These are phyloP conservation scores for Mycogone perniciosa DNA, from an alignment of 2,329 filamentous ascomycete species.

Conservation along the genomic window DNA sequence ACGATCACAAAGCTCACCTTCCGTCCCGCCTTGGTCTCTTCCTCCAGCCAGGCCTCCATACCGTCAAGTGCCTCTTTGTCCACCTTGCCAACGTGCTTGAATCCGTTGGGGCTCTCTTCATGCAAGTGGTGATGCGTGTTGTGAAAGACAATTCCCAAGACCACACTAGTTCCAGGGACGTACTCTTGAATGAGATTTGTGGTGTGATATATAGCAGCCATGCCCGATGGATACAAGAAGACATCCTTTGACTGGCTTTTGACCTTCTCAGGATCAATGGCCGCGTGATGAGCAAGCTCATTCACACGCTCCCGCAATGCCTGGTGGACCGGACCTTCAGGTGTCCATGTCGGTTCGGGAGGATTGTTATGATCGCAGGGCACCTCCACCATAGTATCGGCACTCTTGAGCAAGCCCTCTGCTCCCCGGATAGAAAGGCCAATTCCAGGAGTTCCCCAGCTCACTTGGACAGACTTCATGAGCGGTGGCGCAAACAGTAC, in stretches of 20 bases:
- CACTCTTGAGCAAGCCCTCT: conserved; percentile 34
- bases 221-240: conserved; percentile 48
- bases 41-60: conserved; percentile 40
- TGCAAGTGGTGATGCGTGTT: conserved; percentile 42
- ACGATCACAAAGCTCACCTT: conserved; percentile 40
- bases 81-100: conserved; percentile 43
- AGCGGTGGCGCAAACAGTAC: conserved; percentile 34
- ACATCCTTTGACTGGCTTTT: conserved; percentile 34
- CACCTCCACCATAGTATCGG: conserved; percentile 31
- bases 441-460: conserved; percentile 41
- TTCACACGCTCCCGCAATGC: conserved; percentile 35
- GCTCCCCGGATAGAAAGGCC: conserved; percentile 42
- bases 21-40: conserved; percentile 31
- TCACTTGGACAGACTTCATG: conserved; percentile 30
- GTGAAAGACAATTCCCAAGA: conserved; percentile 48
- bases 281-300: conserved; percentile 35
- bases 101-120: conserved; percentile 36
- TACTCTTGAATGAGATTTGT: conserved; percentile 32
- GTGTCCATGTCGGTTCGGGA: conserved; percentile 34
- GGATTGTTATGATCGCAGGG: conserved; percentile 19
- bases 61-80: conserved; percentile 34
- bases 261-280: conserved; percentile 24
- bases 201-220: conserved; percentile 43
- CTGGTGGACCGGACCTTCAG: conserved; percentile 31
- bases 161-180: conserved; percentile 31